Conservation (phyloP, 2,329 filamentous ascomycete species). For the Colletotrichum sp. region DNA sequence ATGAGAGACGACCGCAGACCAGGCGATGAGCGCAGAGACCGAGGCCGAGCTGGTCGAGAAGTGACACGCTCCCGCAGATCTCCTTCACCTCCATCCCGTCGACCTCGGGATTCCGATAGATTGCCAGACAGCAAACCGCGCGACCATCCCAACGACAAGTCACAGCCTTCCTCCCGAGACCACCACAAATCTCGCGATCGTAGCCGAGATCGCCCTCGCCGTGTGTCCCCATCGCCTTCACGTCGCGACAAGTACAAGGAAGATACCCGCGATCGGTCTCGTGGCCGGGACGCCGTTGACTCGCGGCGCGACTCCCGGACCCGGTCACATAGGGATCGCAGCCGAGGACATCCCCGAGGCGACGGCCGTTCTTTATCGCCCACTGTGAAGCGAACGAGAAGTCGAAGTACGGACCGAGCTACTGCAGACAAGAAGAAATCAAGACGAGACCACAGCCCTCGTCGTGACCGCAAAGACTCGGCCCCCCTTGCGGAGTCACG, state of each 20-base stretch:
- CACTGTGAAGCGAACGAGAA: slow-evolving; percentile 15
- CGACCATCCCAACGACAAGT: slow-evolving; percentile 15
- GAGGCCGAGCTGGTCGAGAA: slow-evolving; percentile 44
- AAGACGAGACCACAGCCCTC: slow-evolving; percentile 14
- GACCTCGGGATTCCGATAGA: slow-evolving; percentile 29
- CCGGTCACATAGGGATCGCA: slow-evolving; percentile 10
- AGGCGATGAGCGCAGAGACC: slow-evolving; percentile 44
- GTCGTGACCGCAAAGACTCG: slow-evolving; percentile 13
- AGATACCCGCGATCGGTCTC: slow-evolving; percentile 9
- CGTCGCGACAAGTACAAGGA: slow-evolving; percentile 16
- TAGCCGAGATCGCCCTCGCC: slow-evolving; percentile 31
- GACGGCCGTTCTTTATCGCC: slow-evolving; percentile 12
- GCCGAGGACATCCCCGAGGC: slow-evolving; percentile 10
- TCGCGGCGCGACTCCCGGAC: slow-evolving; percentile 15
- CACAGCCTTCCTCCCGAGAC: slow-evolving; percentile 16
- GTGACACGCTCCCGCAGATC: slow-evolving; percentile 35
- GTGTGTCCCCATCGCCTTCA: slow-evolving; percentile 25
- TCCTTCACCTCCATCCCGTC: slow-evolving; percentile 31
- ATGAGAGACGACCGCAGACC: slow-evolving; percentile 46
- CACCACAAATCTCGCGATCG: slow-evolving; percentile 16
- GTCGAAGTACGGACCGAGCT: slow-evolving; percentile 3
- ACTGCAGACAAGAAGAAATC: slow-evolving; percentile 2
- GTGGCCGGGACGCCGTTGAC: slow-evolving; percentile 11
- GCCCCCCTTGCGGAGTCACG: neutral
- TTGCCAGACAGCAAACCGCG: slow-evolving; percentile 16